phyloP scores from a whole-genome alignment of 306 rosid genomes.

The Medicago lupulina region DNA sequence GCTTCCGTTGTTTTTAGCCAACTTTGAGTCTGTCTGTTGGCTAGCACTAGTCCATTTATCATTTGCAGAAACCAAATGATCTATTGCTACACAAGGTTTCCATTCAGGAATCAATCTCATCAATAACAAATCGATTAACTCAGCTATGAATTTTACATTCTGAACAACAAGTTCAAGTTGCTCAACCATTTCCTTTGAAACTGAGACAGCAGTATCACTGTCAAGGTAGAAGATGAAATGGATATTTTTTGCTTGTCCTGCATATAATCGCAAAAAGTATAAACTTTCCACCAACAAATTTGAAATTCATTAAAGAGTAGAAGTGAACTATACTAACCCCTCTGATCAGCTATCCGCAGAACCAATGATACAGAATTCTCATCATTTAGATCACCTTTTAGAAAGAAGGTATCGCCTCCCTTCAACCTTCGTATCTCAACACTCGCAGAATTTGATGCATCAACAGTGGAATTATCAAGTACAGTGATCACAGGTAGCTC shows the following conservation, averaged over 20 bases:
- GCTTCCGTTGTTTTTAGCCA: slow-evolving; percentile 21
- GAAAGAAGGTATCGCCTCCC: slow-evolving; percentile 46
- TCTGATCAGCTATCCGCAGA: slow-evolving; percentile 53
- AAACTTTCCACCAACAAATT: not conserved
- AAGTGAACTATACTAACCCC: slow-evolving; percentile 44
- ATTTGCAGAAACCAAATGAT: slow-evolving; percentile 43
- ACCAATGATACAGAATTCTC: slow-evolving; percentile 52
- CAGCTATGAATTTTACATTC: slow-evolving; percentile 52
- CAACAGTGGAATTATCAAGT: slow-evolving; percentile 30
- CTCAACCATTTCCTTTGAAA: slow-evolving; percentile 60
- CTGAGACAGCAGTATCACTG: slow-evolving; percentile 53
- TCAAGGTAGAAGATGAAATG: slow-evolving; percentile 53
- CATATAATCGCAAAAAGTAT: slow-evolving; percentile 28
- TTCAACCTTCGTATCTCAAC: slow-evolving; percentile 52
- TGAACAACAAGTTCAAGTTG: slow-evolving; percentile 53
- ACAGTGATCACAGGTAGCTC: slow-evolving; percentile 48
- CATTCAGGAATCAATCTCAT: slow-evolving; percentile 47
- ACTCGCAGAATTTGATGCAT: slow-evolving; percentile 17
- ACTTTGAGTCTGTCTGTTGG: slow-evolving; percentile 26
- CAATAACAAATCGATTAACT: slow-evolving; percentile 52
- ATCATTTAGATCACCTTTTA: slow-evolving; percentile 53
- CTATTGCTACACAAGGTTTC: slow-evolving; percentile 51
- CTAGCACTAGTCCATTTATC: not conserved
- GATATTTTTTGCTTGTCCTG: slow-evolving; percentile 52
- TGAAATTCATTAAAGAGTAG: not conserved